Conservation (phyloP, 345 rosid genomes). For the Isatis tinctoria region DNA sequence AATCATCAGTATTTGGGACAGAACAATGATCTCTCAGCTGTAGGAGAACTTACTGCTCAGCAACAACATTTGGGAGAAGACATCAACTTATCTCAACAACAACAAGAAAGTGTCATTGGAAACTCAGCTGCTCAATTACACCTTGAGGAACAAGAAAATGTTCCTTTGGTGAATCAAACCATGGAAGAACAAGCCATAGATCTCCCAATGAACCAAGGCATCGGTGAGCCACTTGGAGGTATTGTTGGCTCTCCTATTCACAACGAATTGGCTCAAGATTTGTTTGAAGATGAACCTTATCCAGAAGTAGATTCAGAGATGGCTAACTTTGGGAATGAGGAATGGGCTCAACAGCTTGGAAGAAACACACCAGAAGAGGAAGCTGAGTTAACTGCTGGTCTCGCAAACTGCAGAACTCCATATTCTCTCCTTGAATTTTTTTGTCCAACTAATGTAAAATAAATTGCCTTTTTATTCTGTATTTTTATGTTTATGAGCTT, state of each 20-base stretch:
- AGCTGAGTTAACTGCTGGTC: background rate
- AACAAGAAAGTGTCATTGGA: background rate
- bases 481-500: too few species aligned
- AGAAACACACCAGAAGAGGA: background rate
- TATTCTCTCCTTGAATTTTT: background rate
- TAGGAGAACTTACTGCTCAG: background rate
- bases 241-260: background rate
- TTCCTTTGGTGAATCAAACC: background rate
- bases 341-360: background rate
- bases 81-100: background rate
- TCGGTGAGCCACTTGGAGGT: background rate
- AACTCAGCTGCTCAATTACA: background rate
- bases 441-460: background rate
- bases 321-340: background rate
- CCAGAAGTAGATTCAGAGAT: background rate
- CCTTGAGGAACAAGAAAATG: background rate
- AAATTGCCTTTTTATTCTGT: background rate
- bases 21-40: background rate
- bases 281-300: background rate
- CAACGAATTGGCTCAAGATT: background rate
- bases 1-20: too few species aligned
- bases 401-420: background rate
- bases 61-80: background rate
- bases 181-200: background rate
- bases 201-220: background rate